Evolutionary conservation across 1,284 basidiomycete species (phyloP), one percentile per base, ranked within the genome.

Genomic region (Ceratobasidium sp.): DNA sequence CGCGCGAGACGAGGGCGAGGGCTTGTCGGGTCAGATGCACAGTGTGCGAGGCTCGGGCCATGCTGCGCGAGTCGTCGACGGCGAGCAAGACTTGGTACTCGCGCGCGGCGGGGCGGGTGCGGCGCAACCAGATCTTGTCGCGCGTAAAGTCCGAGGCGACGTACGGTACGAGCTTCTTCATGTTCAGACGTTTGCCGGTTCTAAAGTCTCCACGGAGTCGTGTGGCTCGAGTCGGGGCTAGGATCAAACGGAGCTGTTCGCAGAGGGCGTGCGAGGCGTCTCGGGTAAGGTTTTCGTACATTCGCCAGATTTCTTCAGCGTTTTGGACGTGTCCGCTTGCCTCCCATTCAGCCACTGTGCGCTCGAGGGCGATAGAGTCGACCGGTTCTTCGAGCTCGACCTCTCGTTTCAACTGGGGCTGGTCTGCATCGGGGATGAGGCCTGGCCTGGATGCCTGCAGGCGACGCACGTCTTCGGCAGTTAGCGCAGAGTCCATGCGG

Each of bases 81-180:
- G 94, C 91, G 62, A 99, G 85, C 52, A 99, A 85, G 1, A 99
- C 90, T 76, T 99, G 97, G 79, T 99, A 99, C 78, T 98, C 96
- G 60, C 97, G 87, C 76, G 93, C 88, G 75, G 92, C 94, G 0
- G 97, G 96, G 70, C 93, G 89, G 3, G 96, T 98, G 32, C 97
- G 87, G 31, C 97, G 89, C 35, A 99, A 83, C 97, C 97, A 99
- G 75, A 99, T 99, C 82, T 97, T 97, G 84, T 99, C 97, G 79
- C 99, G 99, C 69, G 96, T 98, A 82, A 95, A 99, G 81, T 99
- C 97, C 78, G 92, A 94, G 8, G 97, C 97, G 74, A 99, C 96
- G 82, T 98, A 99, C 1, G 94, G 90, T 69, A 99, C 95, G 78
- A 99, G 96, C 82, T 97, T 97, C 78, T 96, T 94, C 96, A 99